These are phyloP conservation scores for Blakeslea trispora DNA, from an alignment of 371 early-diverging fungal genomes.

Conservation along the genomic window DNA sequence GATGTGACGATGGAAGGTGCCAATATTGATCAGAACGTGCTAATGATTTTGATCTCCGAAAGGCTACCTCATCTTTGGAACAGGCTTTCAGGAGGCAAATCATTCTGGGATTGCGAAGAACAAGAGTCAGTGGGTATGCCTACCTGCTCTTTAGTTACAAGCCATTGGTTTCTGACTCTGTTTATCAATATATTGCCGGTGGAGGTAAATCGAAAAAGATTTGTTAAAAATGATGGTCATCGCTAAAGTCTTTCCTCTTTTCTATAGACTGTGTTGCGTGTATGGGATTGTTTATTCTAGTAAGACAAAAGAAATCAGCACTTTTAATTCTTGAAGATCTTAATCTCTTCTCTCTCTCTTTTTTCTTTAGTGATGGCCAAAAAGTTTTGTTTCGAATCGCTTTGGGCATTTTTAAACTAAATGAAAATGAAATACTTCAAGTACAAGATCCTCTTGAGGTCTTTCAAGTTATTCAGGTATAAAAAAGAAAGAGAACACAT, in stretches of 20 bases:
- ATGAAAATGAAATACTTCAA: conserved; percentile 65
- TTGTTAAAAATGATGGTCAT: background rate
- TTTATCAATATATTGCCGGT: conserved; percentile 78
- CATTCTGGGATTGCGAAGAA: conserved; percentile 60
- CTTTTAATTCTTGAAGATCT: background rate
- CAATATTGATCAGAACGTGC: conserved; percentile 78
- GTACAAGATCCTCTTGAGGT: conserved; percentile 71
- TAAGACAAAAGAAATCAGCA: conserved; percentile 21
- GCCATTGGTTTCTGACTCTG: conserved; percentile 85
- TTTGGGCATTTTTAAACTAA: conserved; percentile 74
- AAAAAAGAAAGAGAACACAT: background rate
- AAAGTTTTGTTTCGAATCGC: conserved; percentile 80
- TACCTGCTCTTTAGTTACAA: conserved; percentile 75
- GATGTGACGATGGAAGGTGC: conserved; percentile 82
- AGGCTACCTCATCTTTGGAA: conserved; percentile 58
- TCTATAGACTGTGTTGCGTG: conserved; percentile 67
- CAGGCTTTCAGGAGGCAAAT: conserved; percentile 47
- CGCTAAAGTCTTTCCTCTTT: no score
- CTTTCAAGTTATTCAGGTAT: conserved; percentile 66
- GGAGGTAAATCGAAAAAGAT: conserved; percentile 46
- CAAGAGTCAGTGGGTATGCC: conserved; percentile 58
- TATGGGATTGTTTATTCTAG: conserved; percentile 88
- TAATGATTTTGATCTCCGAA: conserved; percentile 65
- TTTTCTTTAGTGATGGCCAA: conserved; percentile 65
- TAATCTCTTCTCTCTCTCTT: no score